phyloP scores from a whole-genome alignment of 257 asterid species.

The Craterostigma plantagineum region DNA sequence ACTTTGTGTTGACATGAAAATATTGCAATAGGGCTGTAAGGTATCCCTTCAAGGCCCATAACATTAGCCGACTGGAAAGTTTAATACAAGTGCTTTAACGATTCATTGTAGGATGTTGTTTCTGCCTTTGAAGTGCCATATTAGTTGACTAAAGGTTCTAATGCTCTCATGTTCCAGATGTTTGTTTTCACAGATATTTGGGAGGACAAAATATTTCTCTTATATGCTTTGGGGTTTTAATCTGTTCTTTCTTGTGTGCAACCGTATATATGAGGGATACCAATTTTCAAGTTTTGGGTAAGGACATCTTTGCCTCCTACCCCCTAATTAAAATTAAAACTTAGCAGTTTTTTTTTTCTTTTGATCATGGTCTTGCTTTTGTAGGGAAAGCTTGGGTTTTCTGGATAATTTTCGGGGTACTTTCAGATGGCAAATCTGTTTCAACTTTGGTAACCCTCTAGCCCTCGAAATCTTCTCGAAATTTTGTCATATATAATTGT shows the following conservation, averaged over 20 bases:
- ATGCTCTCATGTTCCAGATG: slow-evolving; percentile 26
- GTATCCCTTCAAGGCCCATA: no score
- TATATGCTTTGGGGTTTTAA: slow-evolving; percentile 56
- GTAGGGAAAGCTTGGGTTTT: slow-evolving; percentile 51
- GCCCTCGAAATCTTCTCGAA: neutral
- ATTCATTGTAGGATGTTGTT: neutral
- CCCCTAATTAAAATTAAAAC: neutral
- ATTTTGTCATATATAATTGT: neutral
- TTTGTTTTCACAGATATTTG: slow-evolving; percentile 53
- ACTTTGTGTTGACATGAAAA: no score
- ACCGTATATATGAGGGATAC: slow-evolving; percentile 77
- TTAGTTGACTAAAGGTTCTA: slow-evolving; percentile 9
- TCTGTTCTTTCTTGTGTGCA: slow-evolving; percentile 49
- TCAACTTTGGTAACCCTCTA: slow-evolving; percentile 67
- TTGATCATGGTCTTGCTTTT: slow-evolving; percentile 12
- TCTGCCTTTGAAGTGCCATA: slow-evolving; percentile 9
- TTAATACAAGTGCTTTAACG: no score
- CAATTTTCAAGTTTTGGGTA: slow-evolving; percentile 70
- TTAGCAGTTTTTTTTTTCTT: neutral
- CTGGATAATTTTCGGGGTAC: slow-evolving; percentile 79
- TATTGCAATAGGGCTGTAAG: no score
- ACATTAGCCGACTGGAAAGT: no score
- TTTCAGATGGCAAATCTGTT: slow-evolving; percentile 98
- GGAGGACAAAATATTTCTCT: slow-evolving; percentile 53
- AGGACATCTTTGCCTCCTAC: slow-evolving; percentile 11